Evolutionary conservation across 345 rosid genomes (phyloP).

Genomic region (Linum tenue): DNA sequence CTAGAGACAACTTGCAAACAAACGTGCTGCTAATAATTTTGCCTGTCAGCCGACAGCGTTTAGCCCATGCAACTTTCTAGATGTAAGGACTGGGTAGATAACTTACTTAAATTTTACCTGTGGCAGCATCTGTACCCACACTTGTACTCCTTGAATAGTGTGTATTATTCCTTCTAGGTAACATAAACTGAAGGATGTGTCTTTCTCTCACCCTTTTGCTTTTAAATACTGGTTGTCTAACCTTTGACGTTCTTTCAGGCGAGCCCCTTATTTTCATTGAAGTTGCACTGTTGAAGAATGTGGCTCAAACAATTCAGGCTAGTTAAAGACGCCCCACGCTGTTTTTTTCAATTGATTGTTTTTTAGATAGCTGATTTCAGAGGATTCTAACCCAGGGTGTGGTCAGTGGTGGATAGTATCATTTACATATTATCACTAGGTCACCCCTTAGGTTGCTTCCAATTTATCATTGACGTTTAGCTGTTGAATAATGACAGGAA

Average conservation of each 20-base stretch:
- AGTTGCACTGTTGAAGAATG: slow-evolving; percentile 77
- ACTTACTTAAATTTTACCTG: no score
- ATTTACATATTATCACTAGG: no score
- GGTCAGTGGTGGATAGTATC: no score
- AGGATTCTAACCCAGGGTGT: no score
- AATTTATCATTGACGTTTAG: slow-evolving; percentile 1
- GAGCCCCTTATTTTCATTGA: slow-evolving; percentile 97
- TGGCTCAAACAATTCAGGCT: slow-evolving; percentile 81
- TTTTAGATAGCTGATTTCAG: no score
- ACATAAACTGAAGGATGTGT: neutral
- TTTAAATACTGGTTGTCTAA: neutral
- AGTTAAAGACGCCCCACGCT: slow-evolving; percentile 8
- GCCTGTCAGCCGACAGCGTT: neutral
- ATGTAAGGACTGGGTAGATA: no score
- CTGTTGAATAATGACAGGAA: slow-evolving; percentile 44
- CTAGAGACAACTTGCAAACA: neutral
- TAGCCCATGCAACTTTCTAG: no score
- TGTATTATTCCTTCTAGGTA: neutral
- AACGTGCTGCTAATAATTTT: neutral
- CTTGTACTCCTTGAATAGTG: neutral
- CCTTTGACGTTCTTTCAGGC: slow-evolving; percentile 32
- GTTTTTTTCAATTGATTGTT: neutral
- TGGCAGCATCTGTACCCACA: neutral
- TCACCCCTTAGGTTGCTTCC: neutral
- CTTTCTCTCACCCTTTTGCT: slow-evolving; percentile 6